Evolutionary conservation across 2,329 filamentous ascomycete genomes (phyloP).

Genomic region (Sporothrix euskadiensis): DNA sequence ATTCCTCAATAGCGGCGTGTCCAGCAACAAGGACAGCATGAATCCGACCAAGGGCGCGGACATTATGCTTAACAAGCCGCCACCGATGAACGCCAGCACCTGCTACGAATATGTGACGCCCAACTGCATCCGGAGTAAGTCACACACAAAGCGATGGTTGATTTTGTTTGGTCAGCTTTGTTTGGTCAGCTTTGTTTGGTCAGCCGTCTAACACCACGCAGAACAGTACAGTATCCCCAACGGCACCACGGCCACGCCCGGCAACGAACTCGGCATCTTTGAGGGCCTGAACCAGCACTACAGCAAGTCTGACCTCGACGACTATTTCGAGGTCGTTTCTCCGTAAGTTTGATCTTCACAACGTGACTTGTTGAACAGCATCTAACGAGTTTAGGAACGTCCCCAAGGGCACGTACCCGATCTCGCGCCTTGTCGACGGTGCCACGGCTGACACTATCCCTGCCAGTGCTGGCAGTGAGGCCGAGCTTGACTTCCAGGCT

Average conservation of each 20-base stretch:
- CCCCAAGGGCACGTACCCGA: constrained; percentile 38
- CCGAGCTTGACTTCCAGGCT: constrained; percentile 52
- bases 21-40: background rate
- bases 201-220: background rate
- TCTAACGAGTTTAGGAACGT: constrained; percentile 26
- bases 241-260: constrained; percentile 30
- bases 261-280: constrained; percentile 37
- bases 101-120: constrained; percentile 34
- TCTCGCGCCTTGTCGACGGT: constrained; percentile 35
- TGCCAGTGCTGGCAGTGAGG: constrained; percentile 37
- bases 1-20: constrained; percentile 15
- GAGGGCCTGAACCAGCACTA: constrained; percentile 37
- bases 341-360: constrained; percentile 16
- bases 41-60: background rate
- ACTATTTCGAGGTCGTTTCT: constrained; percentile 32
- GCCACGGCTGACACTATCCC: constrained; percentile 30
- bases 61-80: constrained; percentile 4
- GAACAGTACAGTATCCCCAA: constrained; percentile 35
- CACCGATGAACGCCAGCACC: constrained; percentile 29
- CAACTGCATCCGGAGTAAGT: constrained; percentile 30
- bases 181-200: no score
- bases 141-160: background rate
- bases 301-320: constrained; percentile 36
- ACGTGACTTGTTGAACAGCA: background rate
- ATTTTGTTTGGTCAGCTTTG: no score